These are phyloP conservation scores for Alternaria gaisen DNA, from an alignment of 2,329 filamentous ascomycete genomes.

Conservation along the genomic window DNA sequence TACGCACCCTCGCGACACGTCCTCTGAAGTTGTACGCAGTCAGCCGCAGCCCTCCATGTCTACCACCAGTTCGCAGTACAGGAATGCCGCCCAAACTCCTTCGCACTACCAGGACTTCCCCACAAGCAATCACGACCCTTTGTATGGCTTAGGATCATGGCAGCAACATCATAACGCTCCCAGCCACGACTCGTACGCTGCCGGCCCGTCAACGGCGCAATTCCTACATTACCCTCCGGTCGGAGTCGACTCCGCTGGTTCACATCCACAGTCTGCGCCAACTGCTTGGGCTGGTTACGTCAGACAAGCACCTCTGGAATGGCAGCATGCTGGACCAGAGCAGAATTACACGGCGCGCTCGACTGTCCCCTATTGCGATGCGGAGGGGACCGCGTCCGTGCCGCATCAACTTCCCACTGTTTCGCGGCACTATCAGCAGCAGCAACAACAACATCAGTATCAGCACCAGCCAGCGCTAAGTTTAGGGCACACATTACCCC, in stretches of 20 bases:
- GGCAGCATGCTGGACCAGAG: conserved; percentile 26
- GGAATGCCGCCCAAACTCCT: conserved; percentile 35
- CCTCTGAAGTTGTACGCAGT: conserved; percentile 33
- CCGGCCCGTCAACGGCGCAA: conserved; percentile 34
- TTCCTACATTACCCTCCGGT: conserved; percentile 38
- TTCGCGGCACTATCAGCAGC: conserved; percentile 26
- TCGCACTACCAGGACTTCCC: conserved; percentile 40
- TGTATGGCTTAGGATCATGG: conserved; percentile 40
- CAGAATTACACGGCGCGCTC: conserved; percentile 30
- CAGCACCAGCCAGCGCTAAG: conserved; percentile 14
- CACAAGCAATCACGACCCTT: conserved; percentile 32
- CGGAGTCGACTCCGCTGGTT: conserved; percentile 36
- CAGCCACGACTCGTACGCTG: conserved; percentile 31
- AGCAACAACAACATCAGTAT: conserved; percentile 10
- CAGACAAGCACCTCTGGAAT: conserved; percentile 28
- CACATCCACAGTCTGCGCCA: conserved; percentile 24
- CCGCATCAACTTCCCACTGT: conserved; percentile 17
- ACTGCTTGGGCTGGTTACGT: conserved; percentile 33
- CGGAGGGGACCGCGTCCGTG: conserved; percentile 21
- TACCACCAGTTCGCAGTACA: conserved; percentile 42
- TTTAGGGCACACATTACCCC: conserved; percentile 6
- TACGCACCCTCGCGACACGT: conserved; percentile 24
- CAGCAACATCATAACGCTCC: conserved; percentile 19
- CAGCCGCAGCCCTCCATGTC: conserved; percentile 42
- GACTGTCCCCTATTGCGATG: conserved; percentile 29